Base-by-base conservation (phyloP, 73 alveolate species). In the Breviolum minutum region DNA sequence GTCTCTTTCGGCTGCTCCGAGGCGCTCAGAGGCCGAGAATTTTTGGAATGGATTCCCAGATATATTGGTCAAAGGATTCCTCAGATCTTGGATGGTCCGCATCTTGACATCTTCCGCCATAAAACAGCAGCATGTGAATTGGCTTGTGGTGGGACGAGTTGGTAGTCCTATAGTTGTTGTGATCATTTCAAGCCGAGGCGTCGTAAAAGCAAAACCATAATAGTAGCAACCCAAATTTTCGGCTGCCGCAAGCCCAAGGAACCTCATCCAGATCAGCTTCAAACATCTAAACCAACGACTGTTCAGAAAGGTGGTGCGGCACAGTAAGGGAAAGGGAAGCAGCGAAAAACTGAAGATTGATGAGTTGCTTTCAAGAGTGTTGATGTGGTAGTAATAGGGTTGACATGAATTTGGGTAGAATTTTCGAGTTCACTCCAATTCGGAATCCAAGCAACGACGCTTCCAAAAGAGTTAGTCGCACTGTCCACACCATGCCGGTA, bases 21-120 rank as follows among this genome's bases (percentile, higher is more conserved):
- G 94, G n/a, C 81, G 69, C 79, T 92, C 98, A 27, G 19, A 20
- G 22, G 98, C 98, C n/a, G 98, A 74, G 60, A 92, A 60, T 81
- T 74, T 76, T 84, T 80, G 29, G 98, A 92, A 92, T 63, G 98
- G 98, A 54, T 92, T 92, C 89, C 98, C 98, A 16, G 91, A 60
- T 32, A 92, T 62, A 19, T 92, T 92, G 32, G 91, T 74, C 80
- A 92, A 22, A 7, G 89, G 81, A n/a, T 92, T 92, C 97, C 97
- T 91, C 9, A 77, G 83, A 61, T 32, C 19, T 29, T 30, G 77
- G 17, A 14, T 22, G 24, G 17, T 68, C 2, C 77, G 17, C 17
- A 13, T 11, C 17, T 66, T 66, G 74, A 17, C 24, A 66, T 66
- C 74, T 66, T 13, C 17, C 74, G 54, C 54, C 54, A 40, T 40